Conservation (phyloP, 73 alveolate genomes). For the Blepharisma stoltei region DNA sequence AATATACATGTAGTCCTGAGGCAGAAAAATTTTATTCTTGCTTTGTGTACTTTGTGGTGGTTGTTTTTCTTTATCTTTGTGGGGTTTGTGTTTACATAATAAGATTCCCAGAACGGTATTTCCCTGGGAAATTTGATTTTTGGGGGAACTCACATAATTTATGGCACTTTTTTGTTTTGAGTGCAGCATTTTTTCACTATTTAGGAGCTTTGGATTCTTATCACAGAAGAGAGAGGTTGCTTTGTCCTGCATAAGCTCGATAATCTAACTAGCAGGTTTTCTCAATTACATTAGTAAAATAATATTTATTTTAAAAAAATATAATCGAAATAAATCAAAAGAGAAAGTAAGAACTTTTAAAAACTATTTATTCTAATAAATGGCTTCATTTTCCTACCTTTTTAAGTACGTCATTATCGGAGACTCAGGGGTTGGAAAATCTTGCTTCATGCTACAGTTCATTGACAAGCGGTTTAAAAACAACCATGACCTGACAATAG, state of each 20-base stretch:
- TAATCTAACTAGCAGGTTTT: too few species aligned
- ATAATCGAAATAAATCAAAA: too few species aligned
- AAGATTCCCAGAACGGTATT: slow-evolving; percentile 80
- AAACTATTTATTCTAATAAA: not conserved
- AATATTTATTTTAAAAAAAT: too few species aligned
- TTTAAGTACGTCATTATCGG: slow-evolving; percentile 74
- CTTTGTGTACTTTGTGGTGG: slow-evolving; percentile 56
- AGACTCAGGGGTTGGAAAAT: slow-evolving; percentile 87
- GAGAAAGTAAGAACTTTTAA: too few species aligned
- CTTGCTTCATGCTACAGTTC: slow-evolving; percentile 76
- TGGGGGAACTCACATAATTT: slow-evolving; percentile 58
- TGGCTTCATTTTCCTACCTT: slow-evolving; percentile 47
- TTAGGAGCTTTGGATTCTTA: slow-evolving; percentile 44
- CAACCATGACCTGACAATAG: slow-evolving; percentile 86
- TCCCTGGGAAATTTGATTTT: slow-evolving; percentile 79
- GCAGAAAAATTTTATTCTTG: slow-evolving; percentile 34
- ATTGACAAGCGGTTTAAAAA: slow-evolving; percentile 69
- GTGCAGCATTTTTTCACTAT: slow-evolving; percentile 53
- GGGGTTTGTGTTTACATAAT: slow-evolving; percentile 74
- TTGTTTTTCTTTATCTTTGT: slow-evolving; percentile 73
- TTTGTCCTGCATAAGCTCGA: too few species aligned
- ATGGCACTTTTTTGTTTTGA: slow-evolving; percentile 53
- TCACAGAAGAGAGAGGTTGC: not conserved
- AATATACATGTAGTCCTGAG: slow-evolving; percentile 27
- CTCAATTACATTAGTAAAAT: too few species aligned